These are phyloP conservation scores for Penicillium salamii DNA, from an alignment of 495 filamentous ascomycete genomes.

Conservation along the genomic window DNA sequence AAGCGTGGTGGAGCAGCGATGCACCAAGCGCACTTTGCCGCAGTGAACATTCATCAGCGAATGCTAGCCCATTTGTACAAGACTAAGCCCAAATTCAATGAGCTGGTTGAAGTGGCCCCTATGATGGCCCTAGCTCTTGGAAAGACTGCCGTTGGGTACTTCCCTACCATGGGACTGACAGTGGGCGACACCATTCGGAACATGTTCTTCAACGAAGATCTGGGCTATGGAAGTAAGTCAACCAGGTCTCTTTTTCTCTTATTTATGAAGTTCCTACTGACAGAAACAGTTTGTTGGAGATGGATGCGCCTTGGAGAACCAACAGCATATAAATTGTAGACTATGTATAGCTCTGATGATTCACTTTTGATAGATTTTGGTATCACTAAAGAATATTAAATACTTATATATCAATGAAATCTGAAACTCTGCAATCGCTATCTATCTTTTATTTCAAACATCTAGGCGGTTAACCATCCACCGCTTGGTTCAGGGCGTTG, in stretches of 20 bases:
- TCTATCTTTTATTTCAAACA: neutral
- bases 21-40: constrained; percentile 5
- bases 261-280: neutral
- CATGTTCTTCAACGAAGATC: constrained; percentile 4
- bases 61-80: neutral
- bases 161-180: neutral
- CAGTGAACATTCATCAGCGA: neutral
- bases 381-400: neutral
- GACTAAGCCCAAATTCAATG: neutral
- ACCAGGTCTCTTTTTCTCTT: neutral
- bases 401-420: neutral
- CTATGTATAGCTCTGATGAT: no score
- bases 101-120: neutral
- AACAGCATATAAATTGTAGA: neutral
- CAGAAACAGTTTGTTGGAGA: constrained; percentile 1
- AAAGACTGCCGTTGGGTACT: neutral
- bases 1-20: constrained; percentile 3
- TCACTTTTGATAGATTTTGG: neutral
- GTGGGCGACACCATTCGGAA: neutral
- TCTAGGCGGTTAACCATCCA: neutral
- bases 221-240: constrained; percentile 3
- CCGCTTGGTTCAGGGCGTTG: constrained; percentile 30
- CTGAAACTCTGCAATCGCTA: no score
- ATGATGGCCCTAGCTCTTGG: constrained; percentile 7
- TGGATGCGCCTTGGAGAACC: constrained; percentile 3